Percentiles rank a stretch among this genome's conserved stretches.
These are phyloP conservation scores for Sequoia sempervirens DNA, from an alignment of 75 land plant genomes.

Conservation along the genomic window DNA sequence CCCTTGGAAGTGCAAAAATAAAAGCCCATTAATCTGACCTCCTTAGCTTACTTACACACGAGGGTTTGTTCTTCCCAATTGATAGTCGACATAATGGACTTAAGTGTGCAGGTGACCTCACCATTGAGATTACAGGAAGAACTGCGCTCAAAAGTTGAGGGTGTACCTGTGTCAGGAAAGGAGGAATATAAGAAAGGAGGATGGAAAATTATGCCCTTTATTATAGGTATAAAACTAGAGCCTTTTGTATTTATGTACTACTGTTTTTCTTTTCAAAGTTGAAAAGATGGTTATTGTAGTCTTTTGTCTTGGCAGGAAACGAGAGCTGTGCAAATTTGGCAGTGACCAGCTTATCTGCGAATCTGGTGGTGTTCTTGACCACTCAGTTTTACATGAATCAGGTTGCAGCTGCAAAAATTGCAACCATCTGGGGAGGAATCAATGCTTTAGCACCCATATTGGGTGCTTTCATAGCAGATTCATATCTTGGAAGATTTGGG, in stretches of 20 bases:
- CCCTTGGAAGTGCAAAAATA: no score
- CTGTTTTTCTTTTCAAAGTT: background rate
- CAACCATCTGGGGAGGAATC: slow-evolving; percentile 32
- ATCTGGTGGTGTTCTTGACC: background rate
- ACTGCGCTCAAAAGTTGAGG: background rate
- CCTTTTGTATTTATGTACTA: background rate
- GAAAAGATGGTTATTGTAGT: background rate
- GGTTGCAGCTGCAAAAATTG: slow-evolving; percentile 20
- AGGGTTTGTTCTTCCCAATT: background rate
- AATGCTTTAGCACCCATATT: slow-evolving; percentile 27
- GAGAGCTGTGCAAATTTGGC: background rate
- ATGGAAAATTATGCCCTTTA: background rate
- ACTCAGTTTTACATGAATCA: slow-evolving; percentile 20
- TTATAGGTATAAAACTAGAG: background rate
- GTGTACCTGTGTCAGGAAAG: background rate
- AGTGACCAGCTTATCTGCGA: background rate
- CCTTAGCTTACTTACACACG: background rate
- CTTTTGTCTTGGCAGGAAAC: background rate
- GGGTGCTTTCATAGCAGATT: slow-evolving; percentile 40
- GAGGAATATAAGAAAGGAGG: background rate
- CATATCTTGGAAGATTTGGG: slow-evolving; percentile 34
- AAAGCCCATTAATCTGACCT: no score
- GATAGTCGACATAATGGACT: background rate
- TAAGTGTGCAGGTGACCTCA: background rate
- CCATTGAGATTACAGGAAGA: background rate